phyloP scores from a whole-genome alignment of 345 rosid genomes.

The Melaleuca quinquenervia region DNA sequence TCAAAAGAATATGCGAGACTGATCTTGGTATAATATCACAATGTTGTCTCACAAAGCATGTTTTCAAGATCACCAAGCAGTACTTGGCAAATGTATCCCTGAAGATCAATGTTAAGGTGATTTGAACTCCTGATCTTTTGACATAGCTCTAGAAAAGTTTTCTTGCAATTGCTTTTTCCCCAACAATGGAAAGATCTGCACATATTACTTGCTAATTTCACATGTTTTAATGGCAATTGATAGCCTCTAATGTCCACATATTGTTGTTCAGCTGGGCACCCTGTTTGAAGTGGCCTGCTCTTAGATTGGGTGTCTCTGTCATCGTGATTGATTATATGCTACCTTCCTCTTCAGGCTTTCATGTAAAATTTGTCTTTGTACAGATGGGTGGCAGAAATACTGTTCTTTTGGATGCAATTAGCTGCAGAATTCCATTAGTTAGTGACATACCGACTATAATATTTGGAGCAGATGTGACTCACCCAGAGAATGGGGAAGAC shows the following conservation, averaged over 20 bases:
- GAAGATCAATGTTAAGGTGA: conserved; percentile 91
- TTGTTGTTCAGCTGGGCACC: not conserved
- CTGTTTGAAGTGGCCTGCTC: not conserved
- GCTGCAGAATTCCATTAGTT: conserved; percentile 93
- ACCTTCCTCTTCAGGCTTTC: not conserved
- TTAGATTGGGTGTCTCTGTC: not conserved
- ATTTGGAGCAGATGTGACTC: conserved; percentile 98
- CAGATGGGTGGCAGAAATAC: conserved; percentile 99
- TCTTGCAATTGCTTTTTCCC: not conserved
- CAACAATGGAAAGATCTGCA: not conserved
- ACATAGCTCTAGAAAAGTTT: not conserved
- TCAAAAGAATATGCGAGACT: conserved; percentile 96
- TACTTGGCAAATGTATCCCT: conserved; percentile 93
- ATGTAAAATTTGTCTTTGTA: not conserved
- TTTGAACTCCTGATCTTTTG: not conserved
- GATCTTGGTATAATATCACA: conserved; percentile 95
- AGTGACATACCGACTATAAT: conserved; percentile 97
- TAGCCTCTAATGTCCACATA: not conserved
- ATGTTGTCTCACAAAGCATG: conserved; percentile 95
- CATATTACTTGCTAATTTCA: not conserved
- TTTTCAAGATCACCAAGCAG: conserved; percentile 95
- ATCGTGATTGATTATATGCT: not conserved
- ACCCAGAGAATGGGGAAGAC: conserved; percentile 99
- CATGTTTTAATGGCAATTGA: not conserved
- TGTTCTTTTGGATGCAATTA: conserved; percentile 90